Evolutionary conservation across 1,284 basidiomycete genomes (phyloP).

Genomic region (Neonothopanus nambi): DNA sequence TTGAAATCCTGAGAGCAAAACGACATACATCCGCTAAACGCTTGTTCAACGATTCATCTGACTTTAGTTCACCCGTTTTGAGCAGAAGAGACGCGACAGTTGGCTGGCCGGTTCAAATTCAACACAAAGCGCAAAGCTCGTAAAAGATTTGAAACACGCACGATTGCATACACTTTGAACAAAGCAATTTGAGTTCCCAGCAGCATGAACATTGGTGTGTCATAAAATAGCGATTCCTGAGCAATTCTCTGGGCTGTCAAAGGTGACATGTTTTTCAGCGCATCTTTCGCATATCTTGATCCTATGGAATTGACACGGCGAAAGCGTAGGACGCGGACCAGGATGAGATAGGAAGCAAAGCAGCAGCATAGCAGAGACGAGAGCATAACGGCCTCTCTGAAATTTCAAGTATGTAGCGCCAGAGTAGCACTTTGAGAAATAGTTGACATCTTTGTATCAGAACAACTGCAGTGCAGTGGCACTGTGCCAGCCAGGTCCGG

Average conservation of each 20-base stretch:
- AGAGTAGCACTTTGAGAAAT: too few species aligned
- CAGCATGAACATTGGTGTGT: constrained; percentile 11
- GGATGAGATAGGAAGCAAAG: background rate
- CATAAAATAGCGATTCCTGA: constrained; percentile 7
- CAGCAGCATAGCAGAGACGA: background rate
- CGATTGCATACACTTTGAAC: constrained; percentile 13
- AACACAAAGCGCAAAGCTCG: background rate
- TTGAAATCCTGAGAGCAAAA: background rate
- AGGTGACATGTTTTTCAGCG: constrained; percentile 3
- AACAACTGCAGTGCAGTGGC: too few species aligned
- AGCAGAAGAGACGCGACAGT: constrained; percentile 4
- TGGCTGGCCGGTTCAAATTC: background rate
- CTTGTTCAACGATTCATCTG: constrained; percentile 1
- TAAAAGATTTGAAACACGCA: background rate
- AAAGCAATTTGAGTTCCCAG: constrained; percentile 9
- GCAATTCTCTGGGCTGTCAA: constrained; percentile 5
- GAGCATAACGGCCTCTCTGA: too few species aligned
- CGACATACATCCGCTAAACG: constrained; percentile 11
- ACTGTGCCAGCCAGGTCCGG: too few species aligned
- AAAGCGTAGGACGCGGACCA: constrained; percentile 8
- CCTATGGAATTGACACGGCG: constrained; percentile 7
- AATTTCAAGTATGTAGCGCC: too few species aligned
- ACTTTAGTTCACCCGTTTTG: constrained; percentile 4
- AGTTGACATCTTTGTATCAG: too few species aligned
- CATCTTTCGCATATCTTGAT: background rate